Evolutionary conservation across 805 yeast genomes (phyloP), one percentile per base, ranked within the genome.

Genomic region (Ogataea chonburiensis): DNA sequence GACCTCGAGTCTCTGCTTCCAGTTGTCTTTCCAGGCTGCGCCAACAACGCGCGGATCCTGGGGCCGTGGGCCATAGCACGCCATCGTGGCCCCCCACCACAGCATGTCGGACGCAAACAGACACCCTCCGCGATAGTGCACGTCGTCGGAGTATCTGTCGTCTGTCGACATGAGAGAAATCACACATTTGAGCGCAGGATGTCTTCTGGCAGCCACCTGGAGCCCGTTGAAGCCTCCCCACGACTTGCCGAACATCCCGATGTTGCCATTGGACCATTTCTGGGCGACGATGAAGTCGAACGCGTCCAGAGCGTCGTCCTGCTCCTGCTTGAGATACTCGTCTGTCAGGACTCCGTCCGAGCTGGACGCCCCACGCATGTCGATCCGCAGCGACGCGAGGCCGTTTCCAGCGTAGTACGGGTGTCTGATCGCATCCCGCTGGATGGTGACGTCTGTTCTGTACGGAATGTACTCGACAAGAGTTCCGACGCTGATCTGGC

Each of bases 31-130:
- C 74, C 74, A 69, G 3, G 44, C 35, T 3, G 46, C 49, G 7
- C 68, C 68, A 15, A 62, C 68, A 27, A 67, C 56, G 14, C 49
- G 43, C 3, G 72, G 72, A 49, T 69, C 74, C 36, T 67, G 73
- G 5, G 73, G 73, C 46, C 73, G 60, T 28, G 71, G 70, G 18
- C 62, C 64, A 38, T 67, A 69, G 4, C 60, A 61, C 18, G 60
- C 51, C 73, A 69, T 69, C 0, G 73, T 68, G 5, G 71, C 65
- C 1, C 70, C 73, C 74, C 74, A 69, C 73, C 73, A 68, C 11
- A 69, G 47, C 73, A 69, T 68, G 49, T 69, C 73, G 4, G 65
- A 56, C 1, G 71, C 73, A 28, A 69, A 39, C 10, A 68, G 28
- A 53, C 70, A 63, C 10, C 73, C 73, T 31, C 73, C 74, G 33